Conservation (phyloP, 2,329 filamentous ascomycete species). For the Stagonosporopsis chrysanthemi region DNA sequence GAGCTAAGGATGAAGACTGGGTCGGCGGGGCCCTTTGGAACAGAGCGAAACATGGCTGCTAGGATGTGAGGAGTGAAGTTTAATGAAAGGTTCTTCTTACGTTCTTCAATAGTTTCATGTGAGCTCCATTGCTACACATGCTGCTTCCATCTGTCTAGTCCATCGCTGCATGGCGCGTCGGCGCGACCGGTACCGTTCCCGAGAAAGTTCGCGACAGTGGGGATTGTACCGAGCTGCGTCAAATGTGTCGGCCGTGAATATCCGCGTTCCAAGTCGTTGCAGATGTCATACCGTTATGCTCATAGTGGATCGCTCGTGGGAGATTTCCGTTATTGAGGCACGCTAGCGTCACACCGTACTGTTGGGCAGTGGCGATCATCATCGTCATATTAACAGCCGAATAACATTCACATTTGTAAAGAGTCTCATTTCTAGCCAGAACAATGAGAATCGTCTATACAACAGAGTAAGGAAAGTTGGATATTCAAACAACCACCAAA, state of each 20-base stretch:
- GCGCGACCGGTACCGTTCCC: conserved; percentile 2
- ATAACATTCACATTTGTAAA: neutral
- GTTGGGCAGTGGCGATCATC: neutral
- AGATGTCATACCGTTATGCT: neutral
- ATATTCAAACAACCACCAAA: neutral
- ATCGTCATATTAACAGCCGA: neutral
- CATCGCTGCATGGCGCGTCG: neutral
- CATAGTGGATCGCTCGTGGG: neutral
- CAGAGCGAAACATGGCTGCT: conserved; percentile 32
- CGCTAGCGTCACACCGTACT: neutral
- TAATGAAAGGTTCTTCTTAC: neutral
- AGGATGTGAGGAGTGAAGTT: neutral
- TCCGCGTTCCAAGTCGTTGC: neutral
- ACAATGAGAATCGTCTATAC: neutral
- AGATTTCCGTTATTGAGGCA: neutral
- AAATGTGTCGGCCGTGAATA: neutral
- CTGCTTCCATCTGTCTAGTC: neutral
- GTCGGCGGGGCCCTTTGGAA: conserved; percentile 39
- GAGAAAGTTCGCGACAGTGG: neutral
- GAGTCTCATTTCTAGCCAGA: conserved; percentile 3
- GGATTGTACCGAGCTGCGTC: neutral
- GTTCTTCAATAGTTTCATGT: neutral
- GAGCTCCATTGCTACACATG: neutral
- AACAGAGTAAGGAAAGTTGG: neutral
- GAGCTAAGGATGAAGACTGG: conserved; percentile 47